Evolutionary conservation across 768 basidiomycete species (phyloP), one percentile per base, ranked within the genome.

Genomic region (Lentinula raphanica): DNA sequence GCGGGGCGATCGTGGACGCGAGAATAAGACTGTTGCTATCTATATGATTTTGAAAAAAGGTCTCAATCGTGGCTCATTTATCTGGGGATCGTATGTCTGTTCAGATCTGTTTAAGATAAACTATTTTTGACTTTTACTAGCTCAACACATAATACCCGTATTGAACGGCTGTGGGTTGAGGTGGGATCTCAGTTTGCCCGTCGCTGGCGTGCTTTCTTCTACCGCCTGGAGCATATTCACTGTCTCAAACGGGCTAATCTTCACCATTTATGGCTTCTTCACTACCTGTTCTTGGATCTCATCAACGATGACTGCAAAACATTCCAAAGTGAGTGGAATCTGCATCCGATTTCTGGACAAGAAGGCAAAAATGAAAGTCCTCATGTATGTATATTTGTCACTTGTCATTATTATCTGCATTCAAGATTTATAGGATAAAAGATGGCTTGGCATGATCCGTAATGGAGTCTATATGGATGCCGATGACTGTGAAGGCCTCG

Each of bases 271-370:
- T 64, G 58, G 63, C 51, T 66, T 0, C 35, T 63, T 3, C 64
- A 67, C 28, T 31, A 58, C 29, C 60, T 74, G 0, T 76, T 75
- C 55, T 62, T 74, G 0, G 32, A 53, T 1, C 49, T 56, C 5
- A 63, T 74, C 13, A 69, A 74, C 40, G 21, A 53, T 1, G 68
- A 74, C 46, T 73, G 72, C 42, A 1, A 50, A 0, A 39, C 54
- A 5, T 72, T 74, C 49, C 63, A 59, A 15, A 3, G 58, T 5
- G 62, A 69, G 1, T 74, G 74, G 71, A 75, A 74, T 35, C 38
- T 63, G 15, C 69, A 74, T 38, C 63, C 68, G 0, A 63, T 74
- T 19, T 65, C 59, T n/a, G 68, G 64, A 6, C 61, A 9, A 45
- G 53, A 45, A 19, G 63, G 59, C 2, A 48, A 64, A 3, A 55